These are phyloP conservation scores for Phytophthora niederhauseri DNA, from an alignment of 352 stramenopile species.

Conservation along the genomic window DNA sequence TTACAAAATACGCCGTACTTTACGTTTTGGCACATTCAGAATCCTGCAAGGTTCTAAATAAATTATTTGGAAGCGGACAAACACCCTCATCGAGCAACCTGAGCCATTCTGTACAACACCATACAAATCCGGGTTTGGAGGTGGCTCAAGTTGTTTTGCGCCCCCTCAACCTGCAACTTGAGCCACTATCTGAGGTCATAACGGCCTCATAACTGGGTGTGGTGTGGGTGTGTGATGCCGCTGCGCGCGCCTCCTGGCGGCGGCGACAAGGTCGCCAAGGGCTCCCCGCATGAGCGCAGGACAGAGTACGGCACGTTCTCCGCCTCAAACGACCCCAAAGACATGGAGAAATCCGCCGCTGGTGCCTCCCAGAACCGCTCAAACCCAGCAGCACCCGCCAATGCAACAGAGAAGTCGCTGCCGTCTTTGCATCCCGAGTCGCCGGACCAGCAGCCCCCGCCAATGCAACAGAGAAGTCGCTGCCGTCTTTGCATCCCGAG, in stretches of 20 bases:
- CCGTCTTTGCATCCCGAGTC: conserved; percentile 37
- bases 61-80: too few relatives aligned
- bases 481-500: conserved; percentile 35
- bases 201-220: too few relatives aligned
- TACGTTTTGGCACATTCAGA: too few relatives aligned
- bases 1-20: too few relatives aligned
- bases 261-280: conserved; percentile 1
- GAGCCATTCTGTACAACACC: too few relatives aligned
- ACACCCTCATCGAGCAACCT: too few relatives aligned
- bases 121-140: too few relatives aligned
- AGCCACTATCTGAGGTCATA: too few relatives aligned
- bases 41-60: too few relatives aligned
- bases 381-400: not conserved
- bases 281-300: conserved; percentile 10
- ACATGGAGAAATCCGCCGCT: not conserved
- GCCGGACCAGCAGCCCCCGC: too few relatives aligned
- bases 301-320: conserved; percentile 33
- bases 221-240: conserved; percentile 19
- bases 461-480: not conserved
- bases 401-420: conserved; percentile 5
- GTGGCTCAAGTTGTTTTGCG: too few relatives aligned
- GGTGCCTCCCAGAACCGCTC: conserved; percentile 1
- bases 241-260: conserved; percentile 14
- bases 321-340: not conserved
- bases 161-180: too few relatives aligned